Evolutionary conservation across 306 rosid genomes (phyloP), one percentile per base, ranked within the genome.

Genomic region (Lathyrus oleraceus): DNA sequence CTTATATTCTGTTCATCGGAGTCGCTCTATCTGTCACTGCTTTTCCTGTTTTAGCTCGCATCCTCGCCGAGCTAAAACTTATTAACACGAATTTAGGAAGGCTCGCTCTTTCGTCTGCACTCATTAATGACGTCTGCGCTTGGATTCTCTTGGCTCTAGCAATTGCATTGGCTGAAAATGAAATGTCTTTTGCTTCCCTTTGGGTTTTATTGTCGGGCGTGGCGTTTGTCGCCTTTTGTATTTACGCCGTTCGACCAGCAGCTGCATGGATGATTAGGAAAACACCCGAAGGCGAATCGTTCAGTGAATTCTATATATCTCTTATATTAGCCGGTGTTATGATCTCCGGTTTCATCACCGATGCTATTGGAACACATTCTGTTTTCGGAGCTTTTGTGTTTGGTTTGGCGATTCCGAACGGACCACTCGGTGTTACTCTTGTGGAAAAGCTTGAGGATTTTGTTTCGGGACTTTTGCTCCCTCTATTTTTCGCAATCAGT

Each of bases 391-490:
- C 97, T 21, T 94, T 94, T 62, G 91, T 88, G 52, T 94, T 91
- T 65, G 99, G 99, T 10, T 71, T 94, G 56, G 81, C 86, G 3
- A 91, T 94, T n/a, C 99, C 99, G 7, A 94, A 70, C 47, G 97
- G 99, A 10, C 94, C 99, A 0, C 91, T 91, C 5, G 94, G 97
- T 0, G 80, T 85, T 12, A 85, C 96, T 16, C 91, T 94, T 9
- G 89, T 94, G 2, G 99, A 94, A 68, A 94, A 88, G 86, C 96
- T 94, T 5, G 99, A 94, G 79, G 99, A 94, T 57, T 94, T 94
- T 40, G 89, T 94, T 32, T 94, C 99, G 0, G 99, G 97, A n/a
- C 91, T 94, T 58, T 5, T 91, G 74, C 88, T 94, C 8, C 99
- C 99, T 80, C 91, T 94, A 11, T 94, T 91, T 72, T 94, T 94